phyloP scores from a whole-genome alignment of 202 grass and related monocot species.

The Cymbopogon flexuosus region DNA sequence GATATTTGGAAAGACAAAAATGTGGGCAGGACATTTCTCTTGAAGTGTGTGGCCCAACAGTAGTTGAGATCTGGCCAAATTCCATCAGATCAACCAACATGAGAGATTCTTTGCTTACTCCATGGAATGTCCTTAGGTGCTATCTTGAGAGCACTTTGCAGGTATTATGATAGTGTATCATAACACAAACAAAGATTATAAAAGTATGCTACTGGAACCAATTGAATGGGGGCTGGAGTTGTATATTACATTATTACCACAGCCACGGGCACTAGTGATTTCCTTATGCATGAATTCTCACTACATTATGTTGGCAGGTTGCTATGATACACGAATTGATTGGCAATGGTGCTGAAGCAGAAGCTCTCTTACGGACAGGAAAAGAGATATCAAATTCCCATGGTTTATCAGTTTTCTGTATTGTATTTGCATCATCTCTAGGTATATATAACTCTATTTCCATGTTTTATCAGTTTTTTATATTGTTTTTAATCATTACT shows the following conservation, averaged over 20 bases:
- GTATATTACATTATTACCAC: background rate
- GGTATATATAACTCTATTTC: conserved; percentile 36
- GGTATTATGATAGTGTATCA: conserved; percentile 29
- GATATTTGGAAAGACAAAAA: conserved; percentile 1
- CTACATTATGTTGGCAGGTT: conserved; percentile 45
- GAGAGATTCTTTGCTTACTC: conserved; percentile 53
- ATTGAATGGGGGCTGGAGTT: conserved; percentile 7
- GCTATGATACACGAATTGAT: conserved; percentile 58
- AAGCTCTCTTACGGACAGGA: conserved; percentile 65
- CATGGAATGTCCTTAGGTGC: conserved; percentile 70
- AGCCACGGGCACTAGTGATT: background rate
- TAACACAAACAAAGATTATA: background rate
- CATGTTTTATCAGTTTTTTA: background rate
- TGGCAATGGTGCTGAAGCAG: conserved; percentile 74
- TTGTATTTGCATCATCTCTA: conserved; percentile 60
- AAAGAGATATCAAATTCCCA: conserved; percentile 59
- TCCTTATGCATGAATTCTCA: conserved; percentile 27
- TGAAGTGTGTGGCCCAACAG: conserved; percentile 47
- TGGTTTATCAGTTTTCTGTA: conserved; percentile 53
- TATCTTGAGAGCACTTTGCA: conserved; percentile 94
- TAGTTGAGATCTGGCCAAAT: conserved; percentile 68
- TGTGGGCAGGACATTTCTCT: conserved; percentile 36
- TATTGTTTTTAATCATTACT: background rate
- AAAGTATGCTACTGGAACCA: background rate
- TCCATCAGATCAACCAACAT: conserved; percentile 25